Percentiles rank a stretch among this genome's conserved stretches.
Evolutionary conservation across 2,329 filamentous ascomycete species (phyloP).

Genomic region (Phoma sp.): DNA sequence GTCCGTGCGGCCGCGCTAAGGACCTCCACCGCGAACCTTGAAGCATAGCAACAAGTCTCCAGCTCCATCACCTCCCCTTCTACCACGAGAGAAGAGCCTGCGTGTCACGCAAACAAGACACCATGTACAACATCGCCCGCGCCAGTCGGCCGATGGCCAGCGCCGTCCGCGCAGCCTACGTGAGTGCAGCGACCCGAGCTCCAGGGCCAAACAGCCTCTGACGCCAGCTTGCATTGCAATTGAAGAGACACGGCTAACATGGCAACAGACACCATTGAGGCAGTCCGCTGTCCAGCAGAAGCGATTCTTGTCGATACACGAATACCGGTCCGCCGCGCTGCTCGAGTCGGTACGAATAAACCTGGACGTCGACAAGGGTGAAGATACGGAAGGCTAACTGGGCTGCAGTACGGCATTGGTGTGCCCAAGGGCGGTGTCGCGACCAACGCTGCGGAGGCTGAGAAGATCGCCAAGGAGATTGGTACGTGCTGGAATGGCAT

Average conservation of each 20-base stretch:
- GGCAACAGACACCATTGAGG: constrained; percentile 61
- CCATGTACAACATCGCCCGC: constrained; percentile 89
- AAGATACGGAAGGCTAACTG: constrained; percentile 33
- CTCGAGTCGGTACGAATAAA: constrained; percentile 68
- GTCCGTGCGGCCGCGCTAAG: constrained; percentile 34
- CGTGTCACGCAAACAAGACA: constrained; percentile 49
- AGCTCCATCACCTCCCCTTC: constrained; percentile 31
- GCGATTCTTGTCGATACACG: constrained; percentile 94
- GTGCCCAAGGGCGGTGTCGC: constrained; percentile 91
- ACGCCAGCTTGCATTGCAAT: constrained; percentile 38
- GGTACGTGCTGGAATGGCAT: constrained; percentile 59
- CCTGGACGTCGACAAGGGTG: not conserved
- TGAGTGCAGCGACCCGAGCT: constrained; percentile 54
- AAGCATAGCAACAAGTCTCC: constrained; percentile 33
- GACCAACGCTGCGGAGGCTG: constrained; percentile 82
- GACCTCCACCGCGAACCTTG: constrained; percentile 39
- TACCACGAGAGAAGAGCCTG: constrained; percentile 21
- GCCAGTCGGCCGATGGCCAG: constrained; percentile 73
- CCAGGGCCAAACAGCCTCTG: constrained; percentile 39
- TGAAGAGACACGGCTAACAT: constrained; percentile 33
- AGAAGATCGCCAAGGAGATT: constrained; percentile 88
- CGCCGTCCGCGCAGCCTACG: constrained; percentile 79
- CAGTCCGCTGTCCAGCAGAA: constrained; percentile 75
- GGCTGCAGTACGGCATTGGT: constrained; percentile 83
- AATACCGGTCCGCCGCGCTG: constrained; percentile 95